Evolutionary conservation across 2,329 filamentous ascomycete species (phyloP), one percentile per base, ranked within the genome.

Genomic region (Orbilia oligospora): DNA sequence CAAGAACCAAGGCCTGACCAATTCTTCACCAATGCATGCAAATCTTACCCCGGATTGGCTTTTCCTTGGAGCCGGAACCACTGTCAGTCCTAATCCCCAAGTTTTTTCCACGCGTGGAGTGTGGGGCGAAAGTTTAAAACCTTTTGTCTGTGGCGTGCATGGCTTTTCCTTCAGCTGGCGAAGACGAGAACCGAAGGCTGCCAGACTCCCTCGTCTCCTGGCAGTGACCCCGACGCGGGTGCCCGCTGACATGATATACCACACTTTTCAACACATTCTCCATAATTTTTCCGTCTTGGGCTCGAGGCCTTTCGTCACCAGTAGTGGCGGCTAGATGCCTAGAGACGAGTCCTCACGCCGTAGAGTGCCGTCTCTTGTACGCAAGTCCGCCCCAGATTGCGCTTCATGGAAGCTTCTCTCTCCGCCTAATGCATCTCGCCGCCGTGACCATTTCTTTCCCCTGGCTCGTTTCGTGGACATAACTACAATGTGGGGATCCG

Each of bases 41-140:
- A 76, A 67, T 64, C 56, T 49, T 76, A 76, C 72, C 72, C 72
- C 72, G 38, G 72, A 76, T 76, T 76, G 51, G 56, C 18, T 33
- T 61, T 65, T 61, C 61, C 27, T 46, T 69, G 22, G 33, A 38
- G 33, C 16, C n/a, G 18, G 24, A 44, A 46, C 65, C 46, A 44
- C 41, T 33, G 44, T 63, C 22, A 48, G 48, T 24, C 41, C 48
- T 20, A 12, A 51, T 41, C 48, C 66, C 65, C 64, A 64, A 64
- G 36, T 70, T 65, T 70, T 65, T 70, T 51, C 18, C n/a, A 56
- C 66, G 65, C 65, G 67, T 71, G 67, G 66, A 71, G 30, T 71
- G 73, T 77, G 73, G 73, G 73, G 73, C 73, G 66, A 77, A 77
- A 51, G 51, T 49, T 65, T 41, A 68, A 61, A 58, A 24, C n/a